Base-by-base conservation (phyloP, 1,284 basidiomycete genomes). In the Trichosporon inkin region DNA sequence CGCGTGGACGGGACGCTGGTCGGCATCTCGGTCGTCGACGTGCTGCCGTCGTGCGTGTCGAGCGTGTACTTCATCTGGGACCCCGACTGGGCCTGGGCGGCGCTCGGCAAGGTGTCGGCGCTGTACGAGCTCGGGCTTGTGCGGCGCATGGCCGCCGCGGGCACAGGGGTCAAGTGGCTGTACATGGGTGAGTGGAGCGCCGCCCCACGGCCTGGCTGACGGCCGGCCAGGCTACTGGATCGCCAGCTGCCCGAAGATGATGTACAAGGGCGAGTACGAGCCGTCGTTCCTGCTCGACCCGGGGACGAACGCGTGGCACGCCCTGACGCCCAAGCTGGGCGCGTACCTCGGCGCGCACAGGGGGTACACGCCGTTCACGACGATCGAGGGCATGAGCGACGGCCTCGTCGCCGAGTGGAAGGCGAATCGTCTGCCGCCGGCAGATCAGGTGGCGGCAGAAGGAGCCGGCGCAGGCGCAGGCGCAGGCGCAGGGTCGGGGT, bases 61-160 rank as follows among this genome's bases (percentile, higher is more conserved):
- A 92, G 89, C 65, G 95, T 99, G 10, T 99, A 99, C 77, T 94
- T 98, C 74, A 88, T 95, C 80, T 98, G 96, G 79, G 85, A 92
- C 69, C 85, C 86, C 8, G 81, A 82, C 36, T 94, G 86, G 82
- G 86, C 89, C 40, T 79, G 77, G 77, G 77, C 77, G 10, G 71
- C 71, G 11, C 74, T 97, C 24, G 95, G 96, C 49, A 97, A 95
- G 88, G 79, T 95, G 24, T 92, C 89, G 65, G 92, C 89, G 1
- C 73, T 97, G 63, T 82, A 88, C 28, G 93, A 97, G 76, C 81
- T 83, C 1, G 81, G 86, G 10, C 81, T 95, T 39, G 87, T 84
- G 1, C 80, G 79, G 40, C 88, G 94, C 69, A 86, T 96, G 59
- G 78, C 84, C 44, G 80, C 83, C 37, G 86, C 86, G n/a, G 92